These are phyloP conservation scores for Parastagonospora nodorum DNA, from an alignment of 2,329 filamentous ascomycete genomes.

Conservation along the genomic window DNA sequence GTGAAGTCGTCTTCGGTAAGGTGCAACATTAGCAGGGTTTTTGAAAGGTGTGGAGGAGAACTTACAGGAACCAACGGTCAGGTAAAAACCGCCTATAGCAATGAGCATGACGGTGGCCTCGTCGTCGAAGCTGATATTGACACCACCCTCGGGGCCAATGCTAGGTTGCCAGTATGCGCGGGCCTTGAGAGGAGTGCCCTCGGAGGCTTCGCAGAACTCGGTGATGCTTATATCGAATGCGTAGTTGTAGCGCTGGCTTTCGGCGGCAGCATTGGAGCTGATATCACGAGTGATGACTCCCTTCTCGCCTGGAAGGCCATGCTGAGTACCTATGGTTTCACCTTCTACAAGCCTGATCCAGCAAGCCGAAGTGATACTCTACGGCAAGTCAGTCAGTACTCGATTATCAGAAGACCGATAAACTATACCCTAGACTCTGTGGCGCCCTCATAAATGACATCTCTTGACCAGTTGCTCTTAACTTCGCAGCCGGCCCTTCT, in stretches of 20 bases:
- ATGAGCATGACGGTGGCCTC: not conserved
- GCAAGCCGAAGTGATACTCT: not conserved
- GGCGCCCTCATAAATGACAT: too few relatives aligned
- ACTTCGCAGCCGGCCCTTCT: too few relatives aligned
- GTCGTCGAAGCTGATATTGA: not conserved
- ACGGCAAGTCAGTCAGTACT: too few relatives aligned
- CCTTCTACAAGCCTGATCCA: not conserved
- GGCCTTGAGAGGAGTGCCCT: slow-evolving; percentile 1
- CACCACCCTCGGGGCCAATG: not conserved
- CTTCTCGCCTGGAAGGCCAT: not conserved
- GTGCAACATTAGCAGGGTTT: not conserved
- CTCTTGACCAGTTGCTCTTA: too few relatives aligned
- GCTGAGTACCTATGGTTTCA: not conserved
- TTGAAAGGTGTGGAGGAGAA: not conserved
- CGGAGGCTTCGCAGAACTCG: slow-evolving; percentile 1
- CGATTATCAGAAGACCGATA: too few relatives aligned
- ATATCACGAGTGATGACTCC: not conserved
- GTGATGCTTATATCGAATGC: not conserved
- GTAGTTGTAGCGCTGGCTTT: not conserved
- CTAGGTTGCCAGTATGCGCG: not conserved
- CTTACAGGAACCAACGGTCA: not conserved
- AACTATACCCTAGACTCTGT: too few relatives aligned
- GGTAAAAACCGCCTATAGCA: not conserved
- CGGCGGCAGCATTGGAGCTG: not conserved
- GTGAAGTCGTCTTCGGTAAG: not conserved